Percentiles rank a stretch among this genome's conserved stretches.
These are phyloP conservation scores for Fusarium xyrophilum DNA, from an alignment of 2,329 filamentous ascomycete species.

Conservation along the genomic window DNA sequence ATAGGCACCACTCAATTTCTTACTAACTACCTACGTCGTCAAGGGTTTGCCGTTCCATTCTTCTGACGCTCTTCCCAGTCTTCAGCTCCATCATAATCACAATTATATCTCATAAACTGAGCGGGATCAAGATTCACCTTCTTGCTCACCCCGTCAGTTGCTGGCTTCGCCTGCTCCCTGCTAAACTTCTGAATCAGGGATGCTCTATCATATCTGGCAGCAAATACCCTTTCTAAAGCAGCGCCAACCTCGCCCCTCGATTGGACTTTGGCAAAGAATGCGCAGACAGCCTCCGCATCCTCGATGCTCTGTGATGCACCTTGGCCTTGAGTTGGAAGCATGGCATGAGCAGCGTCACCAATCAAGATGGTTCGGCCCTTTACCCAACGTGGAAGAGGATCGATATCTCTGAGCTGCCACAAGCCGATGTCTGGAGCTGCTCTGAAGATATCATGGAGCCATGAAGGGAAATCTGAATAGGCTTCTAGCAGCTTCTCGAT, in stretches of 20 bases:
- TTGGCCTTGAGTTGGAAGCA: slow-evolving; percentile 12
- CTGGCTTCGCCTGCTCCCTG: slow-evolving; percentile 31
- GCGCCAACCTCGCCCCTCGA: not conserved
- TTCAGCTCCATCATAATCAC: slow-evolving; percentile 28
- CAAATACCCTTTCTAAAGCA: slow-evolving; percentile 5
- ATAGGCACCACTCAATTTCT: not conserved
- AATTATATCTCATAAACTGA: slow-evolving; percentile 36
- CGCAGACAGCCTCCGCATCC: slow-evolving; percentile 3
- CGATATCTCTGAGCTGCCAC: slow-evolving; percentile 17
- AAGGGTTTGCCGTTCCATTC: slow-evolving; percentile 5
- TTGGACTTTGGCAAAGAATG: not conserved
- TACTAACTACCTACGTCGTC: not conserved
- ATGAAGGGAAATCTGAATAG: slow-evolving; percentile 17
- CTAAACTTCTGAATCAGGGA: slow-evolving; percentile 34
- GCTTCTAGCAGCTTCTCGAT: slow-evolving; percentile 28
- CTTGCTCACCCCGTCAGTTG: slow-evolving; percentile 22
- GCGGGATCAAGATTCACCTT: slow-evolving; percentile 31
- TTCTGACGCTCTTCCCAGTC: slow-evolving; percentile 33
- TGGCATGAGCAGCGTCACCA: slow-evolving; percentile 10
- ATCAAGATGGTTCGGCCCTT: slow-evolving; percentile 10
- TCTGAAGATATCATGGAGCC: slow-evolving; percentile 8
- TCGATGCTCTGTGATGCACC: slow-evolving; percentile 15
- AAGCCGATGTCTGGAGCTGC: not conserved
- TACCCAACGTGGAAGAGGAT: slow-evolving; percentile 8
- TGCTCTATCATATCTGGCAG: slow-evolving; percentile 20